A percentile compares a stretch with the other conserved stretches of the same genome.
These are phyloP conservation scores for Carpinus fangiana DNA, from an alignment of 306 rosid genomes.

Conservation along the genomic window DNA sequence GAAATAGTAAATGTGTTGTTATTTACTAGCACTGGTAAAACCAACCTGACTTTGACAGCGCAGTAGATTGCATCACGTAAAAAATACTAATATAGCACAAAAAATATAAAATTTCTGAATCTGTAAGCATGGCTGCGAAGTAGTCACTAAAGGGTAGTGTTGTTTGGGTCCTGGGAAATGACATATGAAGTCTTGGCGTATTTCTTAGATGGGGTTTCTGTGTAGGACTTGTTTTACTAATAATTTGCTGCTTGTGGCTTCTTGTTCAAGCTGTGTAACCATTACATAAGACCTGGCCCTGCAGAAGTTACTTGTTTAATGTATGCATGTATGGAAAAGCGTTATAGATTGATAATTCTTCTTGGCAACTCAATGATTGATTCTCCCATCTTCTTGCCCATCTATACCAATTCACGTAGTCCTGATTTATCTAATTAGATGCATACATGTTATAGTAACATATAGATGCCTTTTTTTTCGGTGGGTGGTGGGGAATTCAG, in stretches of 20 bases:
- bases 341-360: not conserved
- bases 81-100: not conserved
- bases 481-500: not conserved
- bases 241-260: not conserved
- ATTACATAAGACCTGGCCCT: not conserved
- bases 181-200: not conserved
- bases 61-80: not conserved
- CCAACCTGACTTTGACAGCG: not conserved
- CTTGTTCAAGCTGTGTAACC: not conserved
- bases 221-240: not conserved
- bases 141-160: not conserved
- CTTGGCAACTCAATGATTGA: not conserved
- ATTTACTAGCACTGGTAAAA: not conserved
- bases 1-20: not conserved
- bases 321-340: not conserved
- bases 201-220: not conserved
- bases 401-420: not conserved
- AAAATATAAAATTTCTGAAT: not conserved
- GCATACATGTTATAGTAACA: not conserved
- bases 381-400: not conserved
- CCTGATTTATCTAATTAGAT: not conserved
- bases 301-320: no score
- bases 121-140: not conserved
- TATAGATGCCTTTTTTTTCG: not conserved
- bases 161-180: not conserved